Evolutionary conservation across 176 grass and related monocot species (phyloP).

Genomic region (Carex scoparia): DNA sequence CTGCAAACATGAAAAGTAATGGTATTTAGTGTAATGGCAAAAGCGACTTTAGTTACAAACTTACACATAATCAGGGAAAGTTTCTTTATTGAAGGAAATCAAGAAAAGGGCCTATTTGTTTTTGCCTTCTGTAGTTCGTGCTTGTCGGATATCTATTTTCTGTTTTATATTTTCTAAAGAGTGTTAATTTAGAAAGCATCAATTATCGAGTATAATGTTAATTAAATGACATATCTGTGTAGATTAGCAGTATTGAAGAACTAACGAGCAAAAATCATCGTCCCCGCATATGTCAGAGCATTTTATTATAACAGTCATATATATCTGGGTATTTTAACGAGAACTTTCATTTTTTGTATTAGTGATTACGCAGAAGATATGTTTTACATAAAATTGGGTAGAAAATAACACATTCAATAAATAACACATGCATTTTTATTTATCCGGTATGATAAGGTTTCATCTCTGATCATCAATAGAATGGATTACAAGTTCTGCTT

Average conservation of each 20-base stretch:
- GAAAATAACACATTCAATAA: too few relatives aligned
- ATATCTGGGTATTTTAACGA: too few relatives aligned
- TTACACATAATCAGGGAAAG: background rate
- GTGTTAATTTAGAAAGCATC: background rate
- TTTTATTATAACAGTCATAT: background rate
- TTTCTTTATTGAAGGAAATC: background rate
- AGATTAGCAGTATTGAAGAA: background rate
- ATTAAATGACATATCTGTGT: background rate
- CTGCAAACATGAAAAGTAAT: conserved; percentile 8
- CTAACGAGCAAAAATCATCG: too few relatives aligned
- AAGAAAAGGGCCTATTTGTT: background rate
- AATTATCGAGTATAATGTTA: background rate
- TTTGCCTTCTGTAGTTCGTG: background rate
- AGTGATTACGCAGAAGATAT: too few relatives aligned
- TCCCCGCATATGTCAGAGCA: background rate
- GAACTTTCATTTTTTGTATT: too few relatives aligned
- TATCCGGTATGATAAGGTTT: background rate
- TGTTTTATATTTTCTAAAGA: background rate
- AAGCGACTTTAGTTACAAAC: background rate
- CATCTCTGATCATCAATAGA: background rate
- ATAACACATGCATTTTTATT: background rate
- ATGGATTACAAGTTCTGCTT: too few relatives aligned
- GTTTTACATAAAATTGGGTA: too few relatives aligned
- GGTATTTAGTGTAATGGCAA: background rate
- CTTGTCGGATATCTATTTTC: background rate